A percentile compares a stretch with the other conserved stretches of the same genome.
These are phyloP conservation scores for Cyberlindnera saturnus DNA, from an alignment of 805 yeast genomes.

Conservation along the genomic window DNA sequence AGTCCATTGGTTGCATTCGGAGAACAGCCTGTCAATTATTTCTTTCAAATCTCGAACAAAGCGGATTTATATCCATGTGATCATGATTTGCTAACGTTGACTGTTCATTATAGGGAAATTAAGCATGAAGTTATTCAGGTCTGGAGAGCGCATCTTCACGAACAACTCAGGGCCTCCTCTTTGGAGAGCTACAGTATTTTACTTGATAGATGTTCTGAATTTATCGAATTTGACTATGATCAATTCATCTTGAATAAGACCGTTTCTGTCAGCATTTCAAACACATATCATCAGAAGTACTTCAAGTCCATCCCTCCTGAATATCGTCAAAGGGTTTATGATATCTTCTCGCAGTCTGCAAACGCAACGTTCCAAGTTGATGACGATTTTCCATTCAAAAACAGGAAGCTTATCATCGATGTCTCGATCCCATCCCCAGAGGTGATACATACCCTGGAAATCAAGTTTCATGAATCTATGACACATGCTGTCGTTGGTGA, in stretches of 20 bases:
- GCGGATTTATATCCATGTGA: conserved; percentile 16
- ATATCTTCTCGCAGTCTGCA: neutral
- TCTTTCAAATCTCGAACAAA: conserved; percentile 42
- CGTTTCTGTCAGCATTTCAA: neutral
- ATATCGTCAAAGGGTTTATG: neutral
- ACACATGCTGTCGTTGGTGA: conserved; percentile 54
- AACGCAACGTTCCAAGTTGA: neutral
- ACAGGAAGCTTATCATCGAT: conserved; percentile 34
- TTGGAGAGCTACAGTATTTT: conserved; percentile 16
- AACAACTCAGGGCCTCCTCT: conserved; percentile 7
- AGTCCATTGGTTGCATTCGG: conserved; percentile 45
- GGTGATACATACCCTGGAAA: conserved; percentile 52
- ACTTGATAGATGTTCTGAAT: conserved; percentile 10
- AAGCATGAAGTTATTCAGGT: conserved; percentile 36
- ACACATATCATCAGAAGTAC: neutral
- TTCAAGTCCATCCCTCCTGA: neutral
- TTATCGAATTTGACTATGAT: conserved; percentile 4
- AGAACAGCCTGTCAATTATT: conserved; percentile 64
- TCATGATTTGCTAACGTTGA: conserved; percentile 36
- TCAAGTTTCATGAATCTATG: conserved; percentile 28
- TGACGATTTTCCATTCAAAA: neutral
- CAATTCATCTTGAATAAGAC: conserved; percentile 3
- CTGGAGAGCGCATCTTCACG: conserved; percentile 18
- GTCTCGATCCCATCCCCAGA: conserved; percentile 61
- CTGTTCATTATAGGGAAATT: conserved; percentile 40